Evolutionary conservation across 1,284 basidiomycete species (phyloP).

Genomic region (Heterobasidion occidentale): DNA sequence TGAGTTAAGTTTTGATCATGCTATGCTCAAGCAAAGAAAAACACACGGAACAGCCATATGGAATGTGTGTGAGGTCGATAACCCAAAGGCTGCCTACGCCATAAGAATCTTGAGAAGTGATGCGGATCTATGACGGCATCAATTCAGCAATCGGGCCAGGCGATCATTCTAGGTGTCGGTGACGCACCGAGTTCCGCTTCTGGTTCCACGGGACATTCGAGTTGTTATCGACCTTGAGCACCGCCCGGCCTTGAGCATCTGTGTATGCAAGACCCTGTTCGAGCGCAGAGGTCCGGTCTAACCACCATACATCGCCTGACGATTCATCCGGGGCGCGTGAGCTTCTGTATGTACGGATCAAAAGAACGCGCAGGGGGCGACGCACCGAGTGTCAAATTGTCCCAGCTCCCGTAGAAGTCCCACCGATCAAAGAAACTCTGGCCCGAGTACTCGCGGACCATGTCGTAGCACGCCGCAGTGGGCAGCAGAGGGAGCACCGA

Average conservation of each 20-base stretch:
- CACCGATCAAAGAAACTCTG: slow-evolving; percentile 50
- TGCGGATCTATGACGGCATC: slow-evolving; percentile 31
- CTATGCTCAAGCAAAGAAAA: neutral
- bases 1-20: neutral
- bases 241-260: slow-evolving; percentile 43
- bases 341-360: slow-evolving; percentile 8
- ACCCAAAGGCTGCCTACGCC: slow-evolving; percentile 40
- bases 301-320: slow-evolving; percentile 45
- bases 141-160: neutral
- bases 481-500: slow-evolving; percentile 2
- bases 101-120: slow-evolving; percentile 45
- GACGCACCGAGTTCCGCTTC: slow-evolving; percentile 48
- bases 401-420: slow-evolving; percentile 50
- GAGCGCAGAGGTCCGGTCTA: slow-evolving; percentile 34
- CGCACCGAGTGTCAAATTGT: slow-evolving; percentile 58
- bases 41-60: slow-evolving; percentile 56
- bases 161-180: slow-evolving; percentile 7
- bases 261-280: slow-evolving; percentile 38
- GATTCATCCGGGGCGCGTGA: neutral
- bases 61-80: slow-evolving; percentile 39
- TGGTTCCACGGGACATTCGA: slow-evolving; percentile 36
- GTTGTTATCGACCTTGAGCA: slow-evolving; percentile 54
- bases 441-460: slow-evolving; percentile 43
- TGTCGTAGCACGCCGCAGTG: slow-evolving; percentile 22
- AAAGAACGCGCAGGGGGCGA: slow-evolving; percentile 7